These are phyloP conservation scores for Solanum ossicruentum DNA, from an alignment of 257 asterid species.

Conservation along the genomic window DNA sequence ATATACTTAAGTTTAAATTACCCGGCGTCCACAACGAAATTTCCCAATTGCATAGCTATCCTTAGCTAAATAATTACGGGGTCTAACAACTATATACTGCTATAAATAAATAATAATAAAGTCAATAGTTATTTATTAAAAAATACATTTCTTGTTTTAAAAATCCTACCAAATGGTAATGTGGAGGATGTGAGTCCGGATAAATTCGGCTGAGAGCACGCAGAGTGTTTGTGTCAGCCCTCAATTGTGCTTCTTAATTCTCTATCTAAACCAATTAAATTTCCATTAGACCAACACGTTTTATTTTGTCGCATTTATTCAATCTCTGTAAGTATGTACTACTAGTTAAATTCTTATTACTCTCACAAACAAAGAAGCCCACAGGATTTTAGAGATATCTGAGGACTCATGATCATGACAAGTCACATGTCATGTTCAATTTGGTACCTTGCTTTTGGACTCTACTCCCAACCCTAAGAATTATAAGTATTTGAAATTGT, in stretches of 20 bases:
- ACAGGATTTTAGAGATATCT: not conserved
- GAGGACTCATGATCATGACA: not conserved
- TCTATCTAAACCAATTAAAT: not conserved
- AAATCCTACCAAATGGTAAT: not conserved
- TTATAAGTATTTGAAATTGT: not conserved
- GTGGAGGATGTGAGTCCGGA: not conserved
- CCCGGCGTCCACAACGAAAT: too few relatives aligned
- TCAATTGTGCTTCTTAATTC: not conserved
- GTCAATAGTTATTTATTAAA: too few relatives aligned
- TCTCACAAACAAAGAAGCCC: not conserved
- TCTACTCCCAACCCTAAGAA: not conserved
- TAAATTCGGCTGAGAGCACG: not conserved
- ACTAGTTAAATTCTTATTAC: not conserved
- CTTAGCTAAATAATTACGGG: too few relatives aligned
- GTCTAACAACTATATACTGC: too few relatives aligned
- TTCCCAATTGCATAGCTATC: too few relatives aligned
- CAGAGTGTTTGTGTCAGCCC: not conserved
- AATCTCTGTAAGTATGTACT: not conserved
- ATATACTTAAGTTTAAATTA: too few relatives aligned
- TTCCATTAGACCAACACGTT: not conserved
- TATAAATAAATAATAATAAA: too few relatives aligned
- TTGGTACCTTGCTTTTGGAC: not conserved
- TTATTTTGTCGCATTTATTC: not conserved
- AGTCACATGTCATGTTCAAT: not conserved
- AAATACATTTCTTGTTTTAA: too few relatives aligned